phyloP scores from a whole-genome alignment of 2,329 filamentous ascomycete genomes.

The Colletotrichum gloeosporioides region DNA sequence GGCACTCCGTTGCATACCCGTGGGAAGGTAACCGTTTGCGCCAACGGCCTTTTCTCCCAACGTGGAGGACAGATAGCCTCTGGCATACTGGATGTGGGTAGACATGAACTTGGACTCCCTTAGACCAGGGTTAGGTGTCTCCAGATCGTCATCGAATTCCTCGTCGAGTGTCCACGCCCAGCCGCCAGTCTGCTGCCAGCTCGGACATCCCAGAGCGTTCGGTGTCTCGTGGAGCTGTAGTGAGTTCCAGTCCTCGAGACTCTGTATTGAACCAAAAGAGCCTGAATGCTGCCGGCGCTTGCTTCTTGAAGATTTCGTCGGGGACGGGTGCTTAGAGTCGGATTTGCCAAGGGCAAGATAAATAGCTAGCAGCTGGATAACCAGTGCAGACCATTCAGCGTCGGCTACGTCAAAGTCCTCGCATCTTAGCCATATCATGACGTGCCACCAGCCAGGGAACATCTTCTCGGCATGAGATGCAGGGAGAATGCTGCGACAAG shows the following conservation, averaged over 20 bases:
- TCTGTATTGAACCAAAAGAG: constrained; percentile 38
- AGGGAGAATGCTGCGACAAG: constrained; percentile 69
- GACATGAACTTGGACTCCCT: constrained; percentile 48
- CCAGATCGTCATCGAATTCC: constrained; percentile 39
- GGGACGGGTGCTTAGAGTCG: constrained; percentile 28
- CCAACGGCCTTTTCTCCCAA: constrained; percentile 62
- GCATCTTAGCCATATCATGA: constrained; percentile 69
- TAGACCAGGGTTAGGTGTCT: constrained; percentile 31
- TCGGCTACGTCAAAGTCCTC: constrained; percentile 54
- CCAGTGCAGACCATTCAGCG: constrained; percentile 73
- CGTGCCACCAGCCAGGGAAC: constrained; percentile 75
- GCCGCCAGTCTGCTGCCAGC: constrained; percentile 65
- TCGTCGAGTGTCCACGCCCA: constrained; percentile 77
- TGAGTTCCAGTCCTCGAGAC: constrained; percentile 51
- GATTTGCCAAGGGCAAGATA: constrained; percentile 62
- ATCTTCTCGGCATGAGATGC: constrained; percentile 64
- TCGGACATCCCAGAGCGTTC: constrained; percentile 54
- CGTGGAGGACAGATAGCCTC: constrained; percentile 67
- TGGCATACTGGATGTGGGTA: constrained; percentile 62
- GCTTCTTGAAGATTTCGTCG: constrained; percentile 23
- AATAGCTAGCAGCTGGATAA: constrained; percentile 68
- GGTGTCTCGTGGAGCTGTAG: constrained; percentile 52
- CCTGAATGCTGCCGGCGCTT: constrained; percentile 37
- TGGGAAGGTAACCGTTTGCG: constrained; percentile 68
- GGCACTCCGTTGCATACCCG: constrained; percentile 55